Conservation (phyloP, 2,329 filamentous ascomycete genomes). For the Raffaelea deltoideospora region DNA sequence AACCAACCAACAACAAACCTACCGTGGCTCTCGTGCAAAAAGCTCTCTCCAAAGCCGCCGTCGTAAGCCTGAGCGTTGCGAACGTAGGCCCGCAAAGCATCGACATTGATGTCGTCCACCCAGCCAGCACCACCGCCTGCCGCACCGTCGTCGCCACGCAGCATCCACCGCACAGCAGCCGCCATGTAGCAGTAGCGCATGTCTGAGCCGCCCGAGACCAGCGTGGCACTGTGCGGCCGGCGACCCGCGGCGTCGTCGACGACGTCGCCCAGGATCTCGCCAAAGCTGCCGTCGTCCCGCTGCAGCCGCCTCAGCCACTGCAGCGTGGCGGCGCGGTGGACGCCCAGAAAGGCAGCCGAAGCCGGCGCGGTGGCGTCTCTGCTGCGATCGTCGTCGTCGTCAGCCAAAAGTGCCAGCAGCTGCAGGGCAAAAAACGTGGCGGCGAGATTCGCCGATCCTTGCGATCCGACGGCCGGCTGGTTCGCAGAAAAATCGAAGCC, state of each 20-base stretch:
- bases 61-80: constrained; percentile 55
- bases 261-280: constrained; percentile 53
- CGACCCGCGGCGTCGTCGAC: constrained; percentile 1
- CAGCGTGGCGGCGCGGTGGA: constrained; percentile 54
- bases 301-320: constrained; percentile 65
- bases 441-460: constrained; percentile 54
- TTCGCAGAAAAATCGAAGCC: constrained; percentile 17
- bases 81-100: constrained; percentile 55
- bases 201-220: constrained; percentile 65
- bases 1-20: constrained; percentile 17
- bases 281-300: constrained; percentile 76
- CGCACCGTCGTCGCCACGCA: constrained; percentile 43
- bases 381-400: constrained; percentile 4
- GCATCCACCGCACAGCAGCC: constrained; percentile 64
- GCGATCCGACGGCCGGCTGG: constrained; percentile 27
- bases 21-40: constrained; percentile 74
- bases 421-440: constrained; percentile 82
- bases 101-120: constrained; percentile 60
- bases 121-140: constrained; percentile 37
- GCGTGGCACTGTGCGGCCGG: constrained; percentile 15
- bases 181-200: constrained; percentile 82
- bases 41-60: constrained; percentile 66
- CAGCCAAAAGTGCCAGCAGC: constrained; percentile 41
- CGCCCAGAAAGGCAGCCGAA: constrained; percentile 36
- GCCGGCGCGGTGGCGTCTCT: neutral